Evolutionary conservation across 805 yeast genomes (phyloP).

Genomic region (Hanseniaspora singularis): DNA sequence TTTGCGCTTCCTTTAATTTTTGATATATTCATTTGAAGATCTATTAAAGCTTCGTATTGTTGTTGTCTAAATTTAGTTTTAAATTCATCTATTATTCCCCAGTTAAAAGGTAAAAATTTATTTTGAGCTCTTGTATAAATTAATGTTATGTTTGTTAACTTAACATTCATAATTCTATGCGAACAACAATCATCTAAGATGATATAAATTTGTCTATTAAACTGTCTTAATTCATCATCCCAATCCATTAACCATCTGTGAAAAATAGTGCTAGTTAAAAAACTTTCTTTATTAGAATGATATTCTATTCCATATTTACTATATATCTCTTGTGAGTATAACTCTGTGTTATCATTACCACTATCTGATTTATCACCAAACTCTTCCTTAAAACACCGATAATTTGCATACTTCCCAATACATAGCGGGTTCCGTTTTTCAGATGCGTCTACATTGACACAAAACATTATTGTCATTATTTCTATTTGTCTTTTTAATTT

Average conservation of each 20-base stretch:
- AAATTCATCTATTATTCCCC: slow-evolving; percentile 54
- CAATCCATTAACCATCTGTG: slow-evolving; percentile 50
- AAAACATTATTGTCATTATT: slow-evolving; percentile 46
- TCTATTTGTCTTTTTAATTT: slow-evolving; percentile 29
- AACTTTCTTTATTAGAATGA: slow-evolving; percentile 48
- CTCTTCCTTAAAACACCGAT: slow-evolving; percentile 31
- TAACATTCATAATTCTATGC: slow-evolving; percentile 46
- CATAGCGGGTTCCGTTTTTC: slow-evolving; percentile 51
- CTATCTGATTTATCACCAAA: slow-evolving; percentile 21
- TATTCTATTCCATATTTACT: slow-evolving; percentile 42
- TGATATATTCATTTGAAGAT: slow-evolving; percentile 24
- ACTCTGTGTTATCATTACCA: background rate
- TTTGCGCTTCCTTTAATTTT: slow-evolving; percentile 17
- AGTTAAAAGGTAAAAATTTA: slow-evolving; percentile 46
- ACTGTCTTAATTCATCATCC: slow-evolving; percentile 40
- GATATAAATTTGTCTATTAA: slow-evolving; percentile 41
- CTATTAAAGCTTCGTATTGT: slow-evolving; percentile 36
- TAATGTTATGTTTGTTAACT: slow-evolving; percentile 34
- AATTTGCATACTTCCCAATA: slow-evolving; percentile 46
- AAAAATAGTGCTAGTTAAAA: slow-evolving; percentile 52
- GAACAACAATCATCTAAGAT: slow-evolving; percentile 51
- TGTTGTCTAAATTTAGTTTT: slow-evolving; percentile 45
- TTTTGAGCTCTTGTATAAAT: slow-evolving; percentile 32
- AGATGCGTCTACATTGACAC: slow-evolving; percentile 50
- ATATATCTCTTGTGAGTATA: slow-evolving; percentile 35